Evolutionary conservation across 176 grass and related monocot genomes (phyloP), one percentile per base, ranked within the genome.

Genomic region (Zea mays): DNA sequence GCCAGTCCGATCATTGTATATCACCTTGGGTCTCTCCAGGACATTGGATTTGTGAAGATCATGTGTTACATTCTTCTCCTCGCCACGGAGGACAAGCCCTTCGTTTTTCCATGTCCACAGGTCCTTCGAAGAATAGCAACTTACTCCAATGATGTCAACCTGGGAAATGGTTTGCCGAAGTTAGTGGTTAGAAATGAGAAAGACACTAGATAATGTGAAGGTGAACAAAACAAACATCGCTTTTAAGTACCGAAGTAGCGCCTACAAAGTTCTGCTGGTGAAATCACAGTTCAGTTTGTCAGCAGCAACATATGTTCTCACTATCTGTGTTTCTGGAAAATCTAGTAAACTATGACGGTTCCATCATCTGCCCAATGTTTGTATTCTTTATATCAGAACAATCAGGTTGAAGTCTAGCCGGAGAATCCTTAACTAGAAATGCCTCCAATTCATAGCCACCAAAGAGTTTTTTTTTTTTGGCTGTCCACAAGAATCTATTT

Each of bases 1-100:
- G 67, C 83, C 75, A 8, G 90, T 91, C 39, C 67, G 69, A 35
- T 93, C 90, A 68, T 99, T 99, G 84, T 92, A 96, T 76, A 99
- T 93, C 80, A 99, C 96, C 64, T 99, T 99, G 40, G 96, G 96
- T 44, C 96, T 91, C 90, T 99, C 96, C 16, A 99, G 78, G 70
- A 99, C 96, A 62, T 99, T 99, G 79, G 88, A 96, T 84, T 87
- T 90, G 81, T 99, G 86, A 58, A 99, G 90, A 44, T 99, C 92
- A 81, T 96, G 96, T 82, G 90, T 85, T 37, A 83, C 68, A 50
- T 93, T 85, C 17, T 68, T 93, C 83, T 99, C 58, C 74, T 93
- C 84, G 12, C 96, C 84, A 20, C 59, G 78, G 19, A 99, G 96
- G 55, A 96, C 92, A 27, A 96, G 71, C 58, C 96, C 96, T 91